Conservation (phyloP, 768 basidiomycete genomes). For the Boletus subparvulus region DNA sequence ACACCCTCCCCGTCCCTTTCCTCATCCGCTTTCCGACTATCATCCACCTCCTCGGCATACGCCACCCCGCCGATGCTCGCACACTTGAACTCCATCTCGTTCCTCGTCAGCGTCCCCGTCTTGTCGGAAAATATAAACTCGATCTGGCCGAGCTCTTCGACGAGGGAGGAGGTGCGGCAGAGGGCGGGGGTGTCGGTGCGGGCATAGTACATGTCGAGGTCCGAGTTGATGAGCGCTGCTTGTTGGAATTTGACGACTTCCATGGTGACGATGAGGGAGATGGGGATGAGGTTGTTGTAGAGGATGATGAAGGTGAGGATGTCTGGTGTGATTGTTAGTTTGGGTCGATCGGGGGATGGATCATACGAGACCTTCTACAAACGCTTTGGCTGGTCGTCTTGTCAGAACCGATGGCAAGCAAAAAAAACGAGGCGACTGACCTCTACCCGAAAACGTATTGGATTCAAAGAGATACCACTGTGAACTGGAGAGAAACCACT, state of each 20-base stretch:
- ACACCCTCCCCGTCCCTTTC: conserved; percentile 40
- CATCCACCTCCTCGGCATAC: conserved; percentile 91
- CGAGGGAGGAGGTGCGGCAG: conserved; percentile 96
- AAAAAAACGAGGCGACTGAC: conserved; percentile 37
- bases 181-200: conserved; percentile 94
- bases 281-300: conserved; percentile 98
- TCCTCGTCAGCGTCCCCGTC: conserved; percentile 92
- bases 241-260: conserved; percentile 99
- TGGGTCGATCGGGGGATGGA: not conserved
- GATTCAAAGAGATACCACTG: conserved; percentile 90
- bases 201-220: conserved; percentile 97
- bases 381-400: conserved; percentile 56
- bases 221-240: conserved; percentile 94
- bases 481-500: conserved; percentile 84
- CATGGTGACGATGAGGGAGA: conserved; percentile 99
- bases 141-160: conserved; percentile 98
- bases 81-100: conserved; percentile 97
- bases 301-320: conserved; percentile 98
- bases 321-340: conserved; percentile 47
- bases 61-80: conserved; percentile 86
- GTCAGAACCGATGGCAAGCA: not conserved
- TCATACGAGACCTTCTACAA: conserved; percentile 69
- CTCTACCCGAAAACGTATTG: conserved; percentile 58
- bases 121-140: conserved; percentile 96
- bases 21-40: conserved; percentile 64